A percentile compares a stretch with the other conserved stretches of the same genome.
phyloP scores from a whole-genome alignment of 805 yeast genomes.

The Candida andamanensis region DNA sequence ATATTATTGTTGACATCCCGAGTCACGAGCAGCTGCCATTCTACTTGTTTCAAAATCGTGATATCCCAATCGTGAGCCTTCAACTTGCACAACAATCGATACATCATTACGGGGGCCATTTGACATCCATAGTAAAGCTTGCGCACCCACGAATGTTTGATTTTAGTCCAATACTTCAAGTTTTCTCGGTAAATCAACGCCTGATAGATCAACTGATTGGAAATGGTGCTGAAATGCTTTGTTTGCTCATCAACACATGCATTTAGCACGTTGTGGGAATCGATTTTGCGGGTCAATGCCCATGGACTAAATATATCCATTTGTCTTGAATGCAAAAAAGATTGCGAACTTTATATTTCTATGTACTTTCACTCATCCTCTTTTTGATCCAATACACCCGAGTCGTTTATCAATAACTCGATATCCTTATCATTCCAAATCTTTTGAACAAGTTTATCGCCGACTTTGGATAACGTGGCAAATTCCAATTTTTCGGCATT shows the following conservation, averaged over 20 bases:
- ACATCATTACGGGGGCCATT: constrained; percentile 25
- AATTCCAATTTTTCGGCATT: constrained; percentile 90
- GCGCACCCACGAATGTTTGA: constrained; percentile 19
- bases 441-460: constrained; percentile 55
- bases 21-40: constrained; percentile 14
- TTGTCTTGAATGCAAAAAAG: neutral
- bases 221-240: constrained; percentile 12
- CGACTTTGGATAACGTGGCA: constrained; percentile 57
- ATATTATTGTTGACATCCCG: constrained; percentile 23
- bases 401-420: constrained; percentile 62
- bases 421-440: constrained; percentile 81
- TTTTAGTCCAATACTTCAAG: constrained; percentile 30
- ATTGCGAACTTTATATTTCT: neutral
- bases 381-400: constrained; percentile 56
- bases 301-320: constrained; percentile 11
- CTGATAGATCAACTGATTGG: constrained; percentile 30
- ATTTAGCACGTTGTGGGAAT: constrained; percentile 21
- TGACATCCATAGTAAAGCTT: constrained; percentile 32
- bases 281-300: constrained; percentile 16
- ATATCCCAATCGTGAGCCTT: constrained; percentile 1
- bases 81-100: constrained; percentile 6
- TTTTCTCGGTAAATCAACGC: constrained; percentile 29
- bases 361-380: constrained; percentile 24
- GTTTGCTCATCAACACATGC: neutral
- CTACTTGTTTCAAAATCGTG: neutral